Evolutionary conservation across 805 yeast genomes (phyloP).

Genomic region (Myxozyma mucilagina): DNA sequence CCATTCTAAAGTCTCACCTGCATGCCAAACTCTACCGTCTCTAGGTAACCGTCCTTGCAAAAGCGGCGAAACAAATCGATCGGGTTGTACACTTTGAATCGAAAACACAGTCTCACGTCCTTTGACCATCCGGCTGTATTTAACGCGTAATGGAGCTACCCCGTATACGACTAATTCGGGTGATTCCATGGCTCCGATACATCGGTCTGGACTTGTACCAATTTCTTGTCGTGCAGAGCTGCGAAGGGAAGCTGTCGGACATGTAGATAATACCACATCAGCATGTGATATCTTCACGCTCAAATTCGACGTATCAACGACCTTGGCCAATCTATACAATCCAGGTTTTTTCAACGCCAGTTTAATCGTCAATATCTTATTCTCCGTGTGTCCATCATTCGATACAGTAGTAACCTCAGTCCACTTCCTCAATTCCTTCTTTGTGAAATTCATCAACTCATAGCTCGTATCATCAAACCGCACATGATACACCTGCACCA

Average conservation of each 20-base stretch:
- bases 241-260: slow-evolving; percentile 70
- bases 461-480: slow-evolving; percentile 56
- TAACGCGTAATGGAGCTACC: slow-evolving; percentile 71
- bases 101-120: slow-evolving; percentile 36
- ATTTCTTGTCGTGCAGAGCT: slow-evolving; percentile 32
- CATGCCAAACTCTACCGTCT: slow-evolving; percentile 28
- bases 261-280: slow-evolving; percentile 65
- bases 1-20: slow-evolving; percentile 37
- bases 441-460: slow-evolving; percentile 54
- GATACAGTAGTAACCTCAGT: background rate
- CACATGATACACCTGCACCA: slow-evolving; percentile 62
- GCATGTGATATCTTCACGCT: slow-evolving; percentile 61
- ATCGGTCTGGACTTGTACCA: slow-evolving; percentile 49
- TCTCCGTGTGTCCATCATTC: slow-evolving; percentile 1
- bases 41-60: slow-evolving; percentile 28
- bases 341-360: slow-evolving; percentile 73
- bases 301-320: slow-evolving; percentile 61
- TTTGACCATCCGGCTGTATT: slow-evolving; percentile 44
- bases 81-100: slow-evolving; percentile 32
- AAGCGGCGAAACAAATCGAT: slow-evolving; percentile 33
- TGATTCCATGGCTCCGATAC: slow-evolving; percentile 61
- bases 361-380: slow-evolving; percentile 49
- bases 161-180: slow-evolving; percentile 63
- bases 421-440: slow-evolving; percentile 52
- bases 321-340: slow-evolving; percentile 66